phyloP scores from a whole-genome alignment of 139 green algal species.

The Zygnema circumcarinatum region DNA sequence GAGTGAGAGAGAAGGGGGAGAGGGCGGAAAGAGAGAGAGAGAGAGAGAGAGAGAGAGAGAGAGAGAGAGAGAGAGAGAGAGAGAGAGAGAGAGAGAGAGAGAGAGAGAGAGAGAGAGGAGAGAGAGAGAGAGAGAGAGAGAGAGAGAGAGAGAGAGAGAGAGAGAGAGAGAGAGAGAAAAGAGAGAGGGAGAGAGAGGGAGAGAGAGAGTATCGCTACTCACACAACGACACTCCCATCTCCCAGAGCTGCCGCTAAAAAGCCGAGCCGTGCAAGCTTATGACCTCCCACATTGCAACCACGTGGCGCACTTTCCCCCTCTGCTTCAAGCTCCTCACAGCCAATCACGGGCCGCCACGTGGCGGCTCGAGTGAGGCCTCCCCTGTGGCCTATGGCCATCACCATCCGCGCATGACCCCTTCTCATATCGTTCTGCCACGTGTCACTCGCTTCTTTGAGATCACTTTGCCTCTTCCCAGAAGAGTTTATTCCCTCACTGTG shows the following conservation, averaged over 20 bases:
- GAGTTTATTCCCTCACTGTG: too few species aligned
- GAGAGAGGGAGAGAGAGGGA: neutral
- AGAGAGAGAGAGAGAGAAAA: neutral
- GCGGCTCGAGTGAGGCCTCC: neutral
- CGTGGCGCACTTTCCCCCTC: neutral
- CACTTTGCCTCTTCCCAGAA: too few species aligned
- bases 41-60: too few species aligned
- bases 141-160: neutral
- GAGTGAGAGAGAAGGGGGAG: too few species aligned
- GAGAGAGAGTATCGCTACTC: neutral
- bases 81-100: neutral
- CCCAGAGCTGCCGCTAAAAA: neutral
- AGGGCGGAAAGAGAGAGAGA: too few species aligned
- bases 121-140: neutral
- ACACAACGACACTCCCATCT: constrained; percentile 10
- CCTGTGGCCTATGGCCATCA: neutral
- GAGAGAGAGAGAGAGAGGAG: neutral
- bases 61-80: too few species aligned
- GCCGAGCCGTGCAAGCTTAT: neutral
- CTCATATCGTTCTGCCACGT: neutral
- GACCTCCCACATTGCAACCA: too few species aligned
- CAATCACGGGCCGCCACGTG: neutral
- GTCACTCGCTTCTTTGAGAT: neutral
- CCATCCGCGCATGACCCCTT: neutral
- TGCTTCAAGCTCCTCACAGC: neutral